Evolutionary conservation across 495 filamentous ascomycete species (phyloP), one percentile per base, ranked within the genome.

Genomic region (Monascus purpureus): DNA sequence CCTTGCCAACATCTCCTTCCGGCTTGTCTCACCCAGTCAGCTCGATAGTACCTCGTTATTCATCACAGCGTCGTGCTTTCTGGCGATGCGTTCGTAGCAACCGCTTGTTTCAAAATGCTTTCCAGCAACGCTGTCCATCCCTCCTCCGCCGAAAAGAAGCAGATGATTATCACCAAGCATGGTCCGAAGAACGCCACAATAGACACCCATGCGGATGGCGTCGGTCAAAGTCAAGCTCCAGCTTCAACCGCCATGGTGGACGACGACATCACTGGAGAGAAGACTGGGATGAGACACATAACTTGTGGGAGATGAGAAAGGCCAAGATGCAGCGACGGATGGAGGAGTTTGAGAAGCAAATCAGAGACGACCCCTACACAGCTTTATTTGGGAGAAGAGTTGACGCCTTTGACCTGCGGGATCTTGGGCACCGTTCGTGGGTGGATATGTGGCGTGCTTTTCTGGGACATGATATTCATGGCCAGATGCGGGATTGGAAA

Each of bases 371-470:
- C 32, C 59, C 65, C 1, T 63, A 57, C 29, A 39, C 37, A 8
- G 53, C 52, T 6, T 15, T 67, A 1, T 70, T 68, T 46, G 61
- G 63, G 11, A 51, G 43, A 14, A 47, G 50, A 32, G 31, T 50
- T 25, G 49, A 46, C 22, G 47, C 49, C 11, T 35, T 43, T 17
- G 18, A 25, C 5, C 31, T 39, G 6, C 32, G 32, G 15, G 34
- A 34, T 2, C 49, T 39, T 12, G 13, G 35, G 8, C 39, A 52
- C 3, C 34, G 36, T 8, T 28, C 33, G 6, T 50, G 49, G 37
- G 46, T 49, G 11, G 39, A 43, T 4, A 41, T 52, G n/a, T 48
- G 48, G 25, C 45, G 49, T 16, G 48, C 48, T 0, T 38, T 57
- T 17, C 32, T 54, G 24, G 41, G 41, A 2, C 25, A 37, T 8